phyloP scores from a whole-genome alignment of 768 basidiomycete genomes.

The Dioszegia crocea region DNA sequence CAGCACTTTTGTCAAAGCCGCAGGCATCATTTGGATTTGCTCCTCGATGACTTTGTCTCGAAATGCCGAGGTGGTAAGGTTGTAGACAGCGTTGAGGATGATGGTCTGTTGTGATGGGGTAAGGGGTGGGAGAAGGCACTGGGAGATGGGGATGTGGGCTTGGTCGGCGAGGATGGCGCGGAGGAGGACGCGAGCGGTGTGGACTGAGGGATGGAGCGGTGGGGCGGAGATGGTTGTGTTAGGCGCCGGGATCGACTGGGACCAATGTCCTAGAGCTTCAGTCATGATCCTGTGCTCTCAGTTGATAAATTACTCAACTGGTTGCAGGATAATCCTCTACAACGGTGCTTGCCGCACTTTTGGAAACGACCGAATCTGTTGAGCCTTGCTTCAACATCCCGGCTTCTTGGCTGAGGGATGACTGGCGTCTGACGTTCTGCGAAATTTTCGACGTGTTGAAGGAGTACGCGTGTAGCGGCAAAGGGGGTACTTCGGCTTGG shows the following conservation, averaged over 20 bases:
- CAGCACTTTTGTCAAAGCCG: conserved; percentile 15
- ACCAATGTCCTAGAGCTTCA: too few species aligned
- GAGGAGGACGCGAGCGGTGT: conserved; percentile 19
- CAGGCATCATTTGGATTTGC: conserved; percentile 15
- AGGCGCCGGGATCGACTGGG: too few species aligned
- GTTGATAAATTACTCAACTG: background rate
- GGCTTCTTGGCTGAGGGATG: too few species aligned
- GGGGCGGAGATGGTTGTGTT: background rate
- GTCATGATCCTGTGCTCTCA: too few species aligned
- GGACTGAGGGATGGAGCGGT: conserved; percentile 16
- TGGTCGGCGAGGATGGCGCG: conserved; percentile 12
- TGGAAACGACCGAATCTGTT: background rate
- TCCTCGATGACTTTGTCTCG: background rate
- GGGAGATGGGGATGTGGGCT: conserved; percentile 9
- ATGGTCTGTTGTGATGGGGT: conserved; percentile 15
- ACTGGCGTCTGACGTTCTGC: too few species aligned
- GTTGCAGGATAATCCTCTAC: too few species aligned
- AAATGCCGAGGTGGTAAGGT: conserved; percentile 14
- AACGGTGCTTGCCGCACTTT: too few species aligned
- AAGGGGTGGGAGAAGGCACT: conserved; percentile 13
- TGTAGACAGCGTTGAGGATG: conserved; percentile 22
- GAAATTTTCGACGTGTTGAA: background rate
- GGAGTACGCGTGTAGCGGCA: background rate
- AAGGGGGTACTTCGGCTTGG: background rate
- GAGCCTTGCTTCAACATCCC: background rate